Evolutionary conservation across 2,329 filamentous ascomycete genomes (phyloP).

Genomic region (Colletotrichum coccodes): DNA sequence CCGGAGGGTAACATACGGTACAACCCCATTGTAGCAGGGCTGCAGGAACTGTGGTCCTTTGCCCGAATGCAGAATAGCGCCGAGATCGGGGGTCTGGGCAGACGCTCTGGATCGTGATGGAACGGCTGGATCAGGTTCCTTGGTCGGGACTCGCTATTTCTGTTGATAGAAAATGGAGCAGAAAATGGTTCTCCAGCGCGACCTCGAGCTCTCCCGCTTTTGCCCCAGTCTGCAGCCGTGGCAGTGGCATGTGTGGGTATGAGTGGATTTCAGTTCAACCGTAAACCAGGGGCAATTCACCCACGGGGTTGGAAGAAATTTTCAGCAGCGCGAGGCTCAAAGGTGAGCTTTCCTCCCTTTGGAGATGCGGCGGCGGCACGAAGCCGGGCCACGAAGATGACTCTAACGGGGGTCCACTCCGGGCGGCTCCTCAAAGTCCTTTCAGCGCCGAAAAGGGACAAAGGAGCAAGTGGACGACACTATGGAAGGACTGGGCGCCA

Average conservation of each 20-base stretch:
- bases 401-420: background rate
- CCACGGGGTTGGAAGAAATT: constrained; percentile 15
- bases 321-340: background rate
- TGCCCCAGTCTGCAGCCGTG: constrained; percentile 15
- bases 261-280: background rate
- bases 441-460: background rate
- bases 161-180: background rate
- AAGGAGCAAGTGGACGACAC: too few relatives aligned
- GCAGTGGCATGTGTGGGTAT: constrained; percentile 24
- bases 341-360: background rate
- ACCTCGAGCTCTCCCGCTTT: background rate
- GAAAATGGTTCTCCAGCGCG: constrained; percentile 7
- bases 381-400: background rate
- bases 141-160: background rate
- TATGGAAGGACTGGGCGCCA: background rate
- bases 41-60: constrained; percentile 32
- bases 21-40: constrained; percentile 18
- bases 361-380: too few relatives aligned
- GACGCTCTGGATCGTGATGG: constrained; percentile 31
- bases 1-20: background rate
- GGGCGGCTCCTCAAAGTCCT: background rate
- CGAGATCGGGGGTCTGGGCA: constrained; percentile 6
- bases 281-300: background rate
- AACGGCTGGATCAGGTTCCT: constrained; percentile 10
- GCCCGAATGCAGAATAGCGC: constrained; percentile 6